phyloP scores from a whole-genome alignment of 2,329 filamentous ascomycete genomes.

The Xylariaceae sp. region DNA sequence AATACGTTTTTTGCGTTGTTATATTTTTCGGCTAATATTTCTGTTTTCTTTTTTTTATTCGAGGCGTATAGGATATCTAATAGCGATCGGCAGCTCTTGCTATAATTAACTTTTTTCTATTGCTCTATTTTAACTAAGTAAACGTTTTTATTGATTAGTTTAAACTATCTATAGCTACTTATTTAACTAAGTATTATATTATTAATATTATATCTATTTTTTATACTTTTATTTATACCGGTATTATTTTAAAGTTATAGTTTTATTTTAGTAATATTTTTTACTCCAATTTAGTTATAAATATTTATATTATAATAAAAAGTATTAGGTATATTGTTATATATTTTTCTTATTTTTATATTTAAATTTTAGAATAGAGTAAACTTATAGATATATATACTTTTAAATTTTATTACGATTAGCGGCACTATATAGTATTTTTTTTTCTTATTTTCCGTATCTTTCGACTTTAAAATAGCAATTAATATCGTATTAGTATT shows the following conservation, averaged over 20 bases:
- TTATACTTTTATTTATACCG: slow-evolving; percentile 1
- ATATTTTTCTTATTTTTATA: slow-evolving; percentile 1
- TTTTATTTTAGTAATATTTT: background rate
- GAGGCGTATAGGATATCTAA: background rate
- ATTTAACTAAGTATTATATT: background rate
- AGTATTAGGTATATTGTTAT: background rate
- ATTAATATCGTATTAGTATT: background rate
- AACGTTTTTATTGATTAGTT: background rate
- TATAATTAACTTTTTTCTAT: slow-evolving; percentile 1
- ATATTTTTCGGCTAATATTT: background rate
- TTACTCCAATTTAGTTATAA: slow-evolving; percentile 1
- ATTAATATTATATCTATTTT: background rate
- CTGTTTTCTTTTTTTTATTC: background rate
- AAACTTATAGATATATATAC: background rate
- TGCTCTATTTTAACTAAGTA: slow-evolving; percentile 1
- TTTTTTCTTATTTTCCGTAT: background rate
- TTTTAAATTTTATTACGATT: background rate
- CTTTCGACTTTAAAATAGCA: background rate
- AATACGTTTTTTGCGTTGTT: background rate
- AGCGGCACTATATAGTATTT: background rate
- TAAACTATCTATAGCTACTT: background rate
- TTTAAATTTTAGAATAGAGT: background rate
- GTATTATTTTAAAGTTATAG: background rate
- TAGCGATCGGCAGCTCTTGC: background rate
- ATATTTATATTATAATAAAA: too few species aligned